Base-by-base conservation (phyloP, 2,329 filamentous ascomycete genomes). In the Scedosporium dehoogii region DNA sequence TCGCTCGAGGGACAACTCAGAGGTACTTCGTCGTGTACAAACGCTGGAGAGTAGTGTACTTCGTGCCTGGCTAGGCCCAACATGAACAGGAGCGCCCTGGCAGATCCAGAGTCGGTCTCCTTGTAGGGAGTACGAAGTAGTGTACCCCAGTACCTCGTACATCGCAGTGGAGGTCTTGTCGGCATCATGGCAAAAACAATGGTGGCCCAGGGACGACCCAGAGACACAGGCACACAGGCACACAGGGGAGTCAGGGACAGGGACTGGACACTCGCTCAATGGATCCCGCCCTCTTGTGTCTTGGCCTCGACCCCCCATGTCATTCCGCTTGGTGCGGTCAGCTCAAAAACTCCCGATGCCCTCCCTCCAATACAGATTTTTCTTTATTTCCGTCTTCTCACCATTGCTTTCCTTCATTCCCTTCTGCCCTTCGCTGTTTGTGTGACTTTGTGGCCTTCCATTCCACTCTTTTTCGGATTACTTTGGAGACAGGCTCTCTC, bases 401-500 rank as follows among this genome's bases (percentile, higher is more conserved):
- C 23, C 10, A 18, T 18, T 33, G 12, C 18, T n/a, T 29, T 38
- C 23, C 46, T 60, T 60, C 29, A 12, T 44, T 23, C 23, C 16
- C 51, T 60, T 51, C n/a, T 44, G 16, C 25, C n/a, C 4, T 42
- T 33, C 16, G 16, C 42, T 18, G 21, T 56, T 29, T 51, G 33
- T 51, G 33, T 44, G 42, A 33, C 9, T 53, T 42, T 38, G 33
- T 38, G 33, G 33, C 33, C 33, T 48, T 21, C 59, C 25, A 16
- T 23, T 16, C 9, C 48, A 16, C 44, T 61, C 38, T 42, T 48
- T 61, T 62, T 62, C 51, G 23, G 51, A 53, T 48, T 41, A 56
- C 23, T 27, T 46, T 62, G 29, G 60, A 62, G 60, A 62, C 60
- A 10, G 60, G 60, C 53, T 57, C 60, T 62, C 60, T 58, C 55